Evolutionary conservation across 306 rosid genomes (phyloP).

Genomic region (Fragaria ananassa): DNA sequence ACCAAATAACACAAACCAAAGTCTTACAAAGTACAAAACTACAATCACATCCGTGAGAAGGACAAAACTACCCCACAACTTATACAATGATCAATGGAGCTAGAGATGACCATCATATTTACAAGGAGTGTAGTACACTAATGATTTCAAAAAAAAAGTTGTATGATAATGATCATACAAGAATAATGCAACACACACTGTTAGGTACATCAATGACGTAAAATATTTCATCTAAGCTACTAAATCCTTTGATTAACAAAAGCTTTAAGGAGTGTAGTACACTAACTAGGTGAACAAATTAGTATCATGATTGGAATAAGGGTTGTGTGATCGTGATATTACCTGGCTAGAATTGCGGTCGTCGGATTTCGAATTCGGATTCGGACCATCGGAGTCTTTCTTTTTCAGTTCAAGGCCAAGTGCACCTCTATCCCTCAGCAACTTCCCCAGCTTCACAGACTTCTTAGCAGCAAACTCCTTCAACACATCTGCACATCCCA

Average conservation of each 20-base stretch:
- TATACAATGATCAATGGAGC: background rate
- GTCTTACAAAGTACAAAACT: background rate
- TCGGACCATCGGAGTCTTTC: slow-evolving; percentile 33
- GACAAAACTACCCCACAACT: background rate
- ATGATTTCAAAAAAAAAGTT: background rate
- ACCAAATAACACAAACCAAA: background rate
- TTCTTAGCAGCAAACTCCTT: slow-evolving; percentile 90
- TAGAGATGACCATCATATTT: background rate
- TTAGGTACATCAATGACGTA: too few relatives aligned
- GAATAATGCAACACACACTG: background rate
- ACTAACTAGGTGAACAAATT: background rate
- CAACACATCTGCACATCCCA: slow-evolving; percentile 57
- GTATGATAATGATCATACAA: background rate
- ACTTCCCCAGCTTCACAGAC: slow-evolving; percentile 66
- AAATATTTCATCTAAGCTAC: background rate
- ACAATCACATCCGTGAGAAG: background rate
- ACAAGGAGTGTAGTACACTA: too few relatives aligned
- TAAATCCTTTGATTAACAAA: background rate
- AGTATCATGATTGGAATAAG: background rate
- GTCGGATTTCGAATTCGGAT: slow-evolving; percentile 23
- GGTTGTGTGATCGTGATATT: background rate
- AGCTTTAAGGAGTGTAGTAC: background rate
- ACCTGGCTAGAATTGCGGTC: slow-evolving; percentile 34
- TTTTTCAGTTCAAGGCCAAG: slow-evolving; percentile 44
- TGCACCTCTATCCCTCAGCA: slow-evolving; percentile 55